Base-by-base conservation (phyloP, 2,329 filamentous ascomycete genomes). In the Colletotrichum tropicicola region DNA sequence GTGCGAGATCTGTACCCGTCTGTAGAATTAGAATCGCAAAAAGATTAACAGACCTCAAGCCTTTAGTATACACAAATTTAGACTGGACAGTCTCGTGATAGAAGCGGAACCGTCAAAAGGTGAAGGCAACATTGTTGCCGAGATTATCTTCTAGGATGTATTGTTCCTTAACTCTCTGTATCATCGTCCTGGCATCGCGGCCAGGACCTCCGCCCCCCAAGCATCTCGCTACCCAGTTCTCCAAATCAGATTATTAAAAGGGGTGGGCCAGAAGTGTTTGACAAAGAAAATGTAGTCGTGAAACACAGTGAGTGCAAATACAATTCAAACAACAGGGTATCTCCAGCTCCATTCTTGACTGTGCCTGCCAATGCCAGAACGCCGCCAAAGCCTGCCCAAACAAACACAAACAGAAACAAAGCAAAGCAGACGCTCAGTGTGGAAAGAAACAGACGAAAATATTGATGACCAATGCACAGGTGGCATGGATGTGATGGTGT, bases 321-420 rank as follows among this genome's bases (percentile, higher is more conserved):
- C 35, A 47, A 32, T 37, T 48, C 44, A 60, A 59, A 52, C 48
- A 49, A 48, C 41, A 49, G 48, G 60, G 59, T 65, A 65, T 65
- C 61, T 60, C 56, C 56, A 60, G 61, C 32, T 60, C 32, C 43
- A 25, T 49, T 56, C 61, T 60, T 32, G n/a, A 60, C 35, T 54
- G 39, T 60, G 56, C 49, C 41, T 32, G 45, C 43, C 10, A 21
- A 9, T 49, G 30, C 32, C 23, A 45, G 30, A 65, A 60, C 49
- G 56, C 61, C 56, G 35, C 19, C 5, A 9, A n/a, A 45, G 48
- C 25, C 37, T 45, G 48, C 35, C 52, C 17, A 49, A 43, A 21
- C 17, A 51, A 51, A 28, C 30, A 35, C 4, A 6, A 7, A 45
- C 28, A 41, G 15, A 28, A 49, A 28, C 44, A 56, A 56, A 27